Base-by-base conservation (phyloP, 306 rosid species). In the Ormosia semicastrata region DNA sequence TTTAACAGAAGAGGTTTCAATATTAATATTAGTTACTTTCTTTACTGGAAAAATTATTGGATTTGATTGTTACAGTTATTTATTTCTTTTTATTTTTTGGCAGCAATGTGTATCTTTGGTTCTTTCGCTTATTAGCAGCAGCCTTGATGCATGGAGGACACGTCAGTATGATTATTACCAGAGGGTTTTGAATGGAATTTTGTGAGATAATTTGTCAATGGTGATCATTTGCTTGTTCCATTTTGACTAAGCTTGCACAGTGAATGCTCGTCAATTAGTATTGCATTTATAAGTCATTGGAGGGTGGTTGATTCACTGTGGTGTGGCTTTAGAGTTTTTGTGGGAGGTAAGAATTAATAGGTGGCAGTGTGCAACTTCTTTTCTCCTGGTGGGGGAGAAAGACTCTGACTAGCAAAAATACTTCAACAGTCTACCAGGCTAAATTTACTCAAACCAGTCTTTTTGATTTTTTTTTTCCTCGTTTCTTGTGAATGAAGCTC, bases 81-180 rank as follows among this genome's bases (percentile, higher is more conserved):
- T 18, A 34, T 6, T 36, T 2, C n/a, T 33, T 46, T 9, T 58
- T 72, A n/a, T n/a, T 41, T 72, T 71, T 64, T 83, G 30, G 86
- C 97, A 93, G 98, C 98, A 95, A 91, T 95, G 98, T 83, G 98
- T 93, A 57, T 90, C 98, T 60, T 82, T 95, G 89, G 98, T 93
- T 78, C 97, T 95, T 82, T 91, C 98, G 17, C 92, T 95, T 59
- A 95, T 95, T 76, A 93, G 98, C 89, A 90, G 94, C 85, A 95
- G 98, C 88, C 87, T 95, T 84, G 98, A 95, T 84, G 98, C 98
- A 67, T 95, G 98, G 98, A 90, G 98, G 73, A 95, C 98, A 46
- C 81, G 98, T 49, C 98, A 95, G 78, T 95, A 95, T 83, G 98
- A 95, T 85, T 95, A 95, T 79, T 95, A 95, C 86, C 98, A 95